Percentiles rank a stretch among this genome's conserved stretches.
Evolutionary conservation across 345 rosid genomes (phyloP).

Genomic region (Syzygium oleosum): DNA sequence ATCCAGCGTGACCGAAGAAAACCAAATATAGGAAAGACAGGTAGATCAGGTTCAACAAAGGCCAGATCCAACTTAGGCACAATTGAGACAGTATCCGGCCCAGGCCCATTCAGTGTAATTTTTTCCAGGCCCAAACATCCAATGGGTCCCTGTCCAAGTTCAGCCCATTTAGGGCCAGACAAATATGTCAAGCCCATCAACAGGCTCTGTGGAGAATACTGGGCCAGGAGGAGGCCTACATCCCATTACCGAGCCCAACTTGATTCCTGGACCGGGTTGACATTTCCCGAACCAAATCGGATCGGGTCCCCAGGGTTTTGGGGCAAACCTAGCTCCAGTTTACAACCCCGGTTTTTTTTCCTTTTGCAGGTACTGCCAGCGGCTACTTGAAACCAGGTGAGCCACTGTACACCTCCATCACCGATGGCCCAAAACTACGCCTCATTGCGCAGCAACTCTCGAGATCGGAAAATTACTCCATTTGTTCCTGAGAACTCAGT

Average conservation of each 20-base stretch:
- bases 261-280: neutral
- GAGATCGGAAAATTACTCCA: neutral
- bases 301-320: neutral
- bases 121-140: neutral
- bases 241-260: neutral
- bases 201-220: neutral
- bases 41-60: too few relatives aligned
- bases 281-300: neutral
- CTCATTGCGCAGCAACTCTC: neutral
- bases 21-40: too few relatives aligned
- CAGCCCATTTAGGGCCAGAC: neutral
- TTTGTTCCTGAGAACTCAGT: neutral
- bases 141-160: neutral
- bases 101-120: too few relatives aligned
- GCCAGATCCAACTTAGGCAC: too few relatives aligned
- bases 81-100: too few relatives aligned
- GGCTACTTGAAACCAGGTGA: too few relatives aligned
- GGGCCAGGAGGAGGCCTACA: neutral
- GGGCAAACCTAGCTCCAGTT: neutral
- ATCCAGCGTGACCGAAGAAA: too few relatives aligned
- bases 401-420: neutral
- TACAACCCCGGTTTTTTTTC: neutral
- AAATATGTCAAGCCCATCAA: neutral
- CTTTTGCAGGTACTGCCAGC: neutral
- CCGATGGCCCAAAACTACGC: neutral